These are phyloP conservation scores for Erysimum cheiranthoides DNA, from an alignment of 345 rosid genomes.

Conservation along the genomic window DNA sequence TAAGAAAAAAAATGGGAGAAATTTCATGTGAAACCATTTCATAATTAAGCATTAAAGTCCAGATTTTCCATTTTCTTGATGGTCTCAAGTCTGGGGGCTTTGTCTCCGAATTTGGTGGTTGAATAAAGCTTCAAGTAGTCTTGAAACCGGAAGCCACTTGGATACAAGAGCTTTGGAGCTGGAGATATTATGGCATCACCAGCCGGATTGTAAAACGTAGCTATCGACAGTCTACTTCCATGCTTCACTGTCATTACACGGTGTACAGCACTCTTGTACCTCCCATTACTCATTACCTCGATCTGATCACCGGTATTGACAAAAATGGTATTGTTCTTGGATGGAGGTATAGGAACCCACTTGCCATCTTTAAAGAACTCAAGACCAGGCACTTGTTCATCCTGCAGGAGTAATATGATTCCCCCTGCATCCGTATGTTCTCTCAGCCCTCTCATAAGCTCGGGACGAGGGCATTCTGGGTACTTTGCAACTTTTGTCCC, in stretches of 20 bases:
- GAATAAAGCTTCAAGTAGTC: conserved; percentile 84
- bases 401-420: conserved; percentile 83
- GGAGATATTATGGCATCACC: conserved; percentile 79
- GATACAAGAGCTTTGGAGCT: conserved; percentile 71
- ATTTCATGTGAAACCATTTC: neutral
- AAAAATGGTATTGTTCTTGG: conserved; percentile 80
- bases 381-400: conserved; percentile 90
- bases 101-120: conserved; percentile 72
- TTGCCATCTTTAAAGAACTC: conserved; percentile 80
- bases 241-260: conserved; percentile 75
- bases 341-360: conserved; percentile 83
- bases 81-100: conserved; percentile 66
- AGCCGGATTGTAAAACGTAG: conserved; percentile 88
- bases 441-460: conserved; percentile 80
- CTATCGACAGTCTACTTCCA: conserved; percentile 89
- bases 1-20: neutral
- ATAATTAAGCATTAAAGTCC: neutral
- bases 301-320: conserved; percentile 83
- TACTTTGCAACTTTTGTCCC: conserved; percentile 93
- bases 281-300: conserved; percentile 87
- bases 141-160: conserved; percentile 61
- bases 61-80: conserved; percentile 61
- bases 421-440: conserved; percentile 96
- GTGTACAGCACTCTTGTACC: conserved; percentile 74
- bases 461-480: conserved; percentile 79